Conservation (phyloP, 495 filamentous ascomycete genomes). For the Margaritispora aquatica region DNA sequence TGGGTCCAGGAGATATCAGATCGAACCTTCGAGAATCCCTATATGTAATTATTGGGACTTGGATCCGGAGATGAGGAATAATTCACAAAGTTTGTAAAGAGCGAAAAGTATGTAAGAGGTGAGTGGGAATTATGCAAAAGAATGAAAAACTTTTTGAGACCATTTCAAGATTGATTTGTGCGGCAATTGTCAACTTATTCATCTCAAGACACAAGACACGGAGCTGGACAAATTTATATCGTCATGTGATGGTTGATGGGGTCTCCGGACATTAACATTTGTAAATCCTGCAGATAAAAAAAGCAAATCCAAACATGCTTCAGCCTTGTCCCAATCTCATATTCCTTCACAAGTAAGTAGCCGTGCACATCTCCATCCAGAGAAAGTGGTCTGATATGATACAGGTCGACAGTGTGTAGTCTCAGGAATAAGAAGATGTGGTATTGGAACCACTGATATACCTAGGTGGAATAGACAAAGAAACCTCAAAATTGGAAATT, state of each 20-base stretch:
- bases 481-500: not conserved
- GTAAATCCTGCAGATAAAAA: not conserved
- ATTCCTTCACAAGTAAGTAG: not conserved
- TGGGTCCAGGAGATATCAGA: not conserved
- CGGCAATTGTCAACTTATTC: not conserved
- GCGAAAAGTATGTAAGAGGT: not conserved
- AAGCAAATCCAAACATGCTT: not conserved
- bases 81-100: not conserved
- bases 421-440: no score
- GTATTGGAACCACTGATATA: not conserved
- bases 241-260: not conserved
- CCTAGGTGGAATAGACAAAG: not conserved
- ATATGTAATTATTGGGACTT: no score
- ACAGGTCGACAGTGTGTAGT: not conserved
- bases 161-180: not conserved
- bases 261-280: no score
- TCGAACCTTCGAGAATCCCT: conserved; percentile 11
- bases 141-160: not conserved
- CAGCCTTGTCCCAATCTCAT: not conserved
- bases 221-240: not conserved
- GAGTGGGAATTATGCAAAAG: not conserved
- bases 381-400: not conserved
- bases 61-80: no score
- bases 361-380: not conserved
- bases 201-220: not conserved